Evolutionary conservation across 2,329 filamentous ascomycete genomes (phyloP).

Genomic region (Botrytis deweyae): DNA sequence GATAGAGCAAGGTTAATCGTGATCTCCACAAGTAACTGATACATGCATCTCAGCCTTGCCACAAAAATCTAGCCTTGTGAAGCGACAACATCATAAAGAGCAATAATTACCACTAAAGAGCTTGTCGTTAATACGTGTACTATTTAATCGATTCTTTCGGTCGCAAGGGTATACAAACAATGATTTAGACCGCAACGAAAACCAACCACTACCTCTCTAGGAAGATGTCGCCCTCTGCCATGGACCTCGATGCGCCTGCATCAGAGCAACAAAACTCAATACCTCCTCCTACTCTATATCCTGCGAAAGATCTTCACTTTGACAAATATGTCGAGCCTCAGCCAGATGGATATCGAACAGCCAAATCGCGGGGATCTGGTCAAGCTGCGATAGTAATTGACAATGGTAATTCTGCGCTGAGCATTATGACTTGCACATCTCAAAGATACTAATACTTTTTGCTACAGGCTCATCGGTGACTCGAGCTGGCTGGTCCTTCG

Average conservation of each 20-base stretch:
- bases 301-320: constrained; percentile 62
- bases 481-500: constrained; percentile 95
- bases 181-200: constrained; percentile 13
- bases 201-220: constrained; percentile 14
- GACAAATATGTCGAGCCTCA: constrained; percentile 54
- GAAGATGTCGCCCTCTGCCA: constrained; percentile 40
- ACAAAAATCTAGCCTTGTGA: constrained; percentile 17
- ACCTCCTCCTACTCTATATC: constrained; percentile 56
- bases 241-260: constrained; percentile 36
- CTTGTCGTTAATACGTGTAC: neutral
- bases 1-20: neutral
- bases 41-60: constrained; percentile 1
- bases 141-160: neutral
- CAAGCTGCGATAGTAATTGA: constrained; percentile 90
- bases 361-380: constrained; percentile 54
- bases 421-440: neutral
- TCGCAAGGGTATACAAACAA: neutral
- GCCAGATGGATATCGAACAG: constrained; percentile 64
- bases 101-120: neutral
- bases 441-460: constrained; percentile 23
- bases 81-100: constrained; percentile 13
- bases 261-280: constrained; percentile 47
- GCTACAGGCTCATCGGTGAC: constrained; percentile 76
- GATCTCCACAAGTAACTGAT: constrained; percentile 10
- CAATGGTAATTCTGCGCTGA: constrained; percentile 64